phyloP scores from a whole-genome alignment of 2,329 filamentous ascomycete species.

The Onygena corvina region DNA sequence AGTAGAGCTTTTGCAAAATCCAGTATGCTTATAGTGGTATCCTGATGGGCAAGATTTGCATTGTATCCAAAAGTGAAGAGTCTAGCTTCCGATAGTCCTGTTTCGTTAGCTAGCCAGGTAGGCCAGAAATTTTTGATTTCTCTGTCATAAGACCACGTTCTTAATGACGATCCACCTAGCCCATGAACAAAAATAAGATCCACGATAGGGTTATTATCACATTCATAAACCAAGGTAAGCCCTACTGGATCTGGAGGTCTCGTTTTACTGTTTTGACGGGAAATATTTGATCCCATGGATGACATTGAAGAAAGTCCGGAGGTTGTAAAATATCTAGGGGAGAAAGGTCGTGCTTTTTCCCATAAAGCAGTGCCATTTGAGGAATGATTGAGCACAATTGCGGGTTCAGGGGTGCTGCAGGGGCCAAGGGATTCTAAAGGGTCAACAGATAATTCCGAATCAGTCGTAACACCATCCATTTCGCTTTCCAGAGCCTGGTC shows the following conservation, averaged over 20 bases:
- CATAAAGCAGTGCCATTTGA: no score
- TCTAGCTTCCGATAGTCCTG: slow-evolving; percentile 23
- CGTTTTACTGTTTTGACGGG: no score
- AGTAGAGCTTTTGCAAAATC: slow-evolving; percentile 12
- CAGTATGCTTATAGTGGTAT: neutral
- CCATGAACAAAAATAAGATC: slow-evolving; percentile 34
- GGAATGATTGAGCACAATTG: no score
- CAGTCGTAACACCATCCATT: no score
- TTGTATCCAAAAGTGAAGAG: slow-evolving; percentile 23
- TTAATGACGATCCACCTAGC: slow-evolving; percentile 27
- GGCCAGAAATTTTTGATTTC: slow-evolving; percentile 24
- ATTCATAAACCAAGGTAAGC: slow-evolving; percentile 6
- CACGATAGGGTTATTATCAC: slow-evolving; percentile 7
- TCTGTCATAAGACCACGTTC: slow-evolving; percentile 26
- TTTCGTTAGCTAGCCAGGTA: slow-evolving; percentile 26
- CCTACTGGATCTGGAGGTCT: slow-evolving; percentile 8
- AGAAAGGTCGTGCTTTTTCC: no score
- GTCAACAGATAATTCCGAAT: no score
- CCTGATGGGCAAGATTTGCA: slow-evolving; percentile 3
- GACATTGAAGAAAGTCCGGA: no score
- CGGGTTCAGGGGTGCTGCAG: no score
- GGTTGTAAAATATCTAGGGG: no score
- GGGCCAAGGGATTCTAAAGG: no score
- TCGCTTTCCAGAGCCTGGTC: no score
- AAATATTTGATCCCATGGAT: no score